Evolutionary conservation across 2,329 filamentous ascomycete species (phyloP).

Genomic region (Pseudopyricularia cyperi): DNA sequence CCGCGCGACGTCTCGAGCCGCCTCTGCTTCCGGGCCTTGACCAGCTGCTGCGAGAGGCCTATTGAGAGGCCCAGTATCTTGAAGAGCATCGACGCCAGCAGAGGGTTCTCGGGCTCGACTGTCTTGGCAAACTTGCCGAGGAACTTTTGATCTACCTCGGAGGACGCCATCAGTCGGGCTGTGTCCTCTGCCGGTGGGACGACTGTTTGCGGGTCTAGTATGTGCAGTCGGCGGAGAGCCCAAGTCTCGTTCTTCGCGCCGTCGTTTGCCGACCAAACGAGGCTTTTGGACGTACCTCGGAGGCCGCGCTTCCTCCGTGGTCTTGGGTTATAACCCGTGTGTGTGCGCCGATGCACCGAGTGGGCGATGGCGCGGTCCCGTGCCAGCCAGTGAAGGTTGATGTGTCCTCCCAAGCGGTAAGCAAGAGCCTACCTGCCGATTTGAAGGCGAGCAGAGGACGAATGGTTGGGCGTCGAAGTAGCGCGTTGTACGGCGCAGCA

Average conservation of each 20-base stretch:
- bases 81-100: constrained; percentile 73
- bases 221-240: not conserved
- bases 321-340: not conserved
- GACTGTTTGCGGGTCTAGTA: not conserved
- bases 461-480: not conserved
- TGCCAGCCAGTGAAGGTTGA: not conserved
- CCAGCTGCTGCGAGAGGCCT: constrained; percentile 71
- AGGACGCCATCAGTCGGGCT: constrained; percentile 67
- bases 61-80: constrained; percentile 86
- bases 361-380: not conserved
- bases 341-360: not conserved
- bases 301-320: not conserved
- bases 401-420: not conserved
- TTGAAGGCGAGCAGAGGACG: not conserved
- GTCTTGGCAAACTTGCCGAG: constrained; percentile 76
- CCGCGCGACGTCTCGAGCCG: constrained; percentile 54
- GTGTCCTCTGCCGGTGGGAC: not conserved
- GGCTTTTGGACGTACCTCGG: not conserved
- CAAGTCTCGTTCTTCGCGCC: not conserved
- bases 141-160: constrained; percentile 95
- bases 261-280: not conserved
- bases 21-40: constrained; percentile 71
- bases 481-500: not conserved
- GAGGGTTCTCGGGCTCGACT: constrained; percentile 63
- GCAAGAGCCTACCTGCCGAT: not conserved